Conservation (phyloP, 169 alveolate genomes). For the Cryptosporidium tyzzeri region DNA sequence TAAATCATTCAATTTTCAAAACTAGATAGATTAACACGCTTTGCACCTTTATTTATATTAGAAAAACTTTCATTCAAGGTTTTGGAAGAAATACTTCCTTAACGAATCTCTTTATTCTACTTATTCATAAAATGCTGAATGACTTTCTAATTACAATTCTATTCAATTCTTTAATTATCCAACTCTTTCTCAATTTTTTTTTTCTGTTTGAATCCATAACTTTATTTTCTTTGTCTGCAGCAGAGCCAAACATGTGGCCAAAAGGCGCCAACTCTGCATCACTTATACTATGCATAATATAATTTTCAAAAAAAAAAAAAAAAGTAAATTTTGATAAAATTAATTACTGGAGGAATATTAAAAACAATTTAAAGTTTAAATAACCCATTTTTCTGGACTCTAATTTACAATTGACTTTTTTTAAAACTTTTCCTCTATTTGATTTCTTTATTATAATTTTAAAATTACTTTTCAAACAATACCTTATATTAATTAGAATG, state of each 20-base stretch:
- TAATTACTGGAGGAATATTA: background rate
- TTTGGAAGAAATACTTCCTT: too few species aligned
- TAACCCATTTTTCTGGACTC: too few species aligned
- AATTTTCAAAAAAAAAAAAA: too few species aligned
- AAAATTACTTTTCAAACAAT: too few species aligned
- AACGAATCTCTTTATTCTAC: too few species aligned
- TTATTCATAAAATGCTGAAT: background rate
- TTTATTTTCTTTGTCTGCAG: background rate
- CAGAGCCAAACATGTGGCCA: slow-evolving; percentile 50
- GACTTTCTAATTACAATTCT: background rate
- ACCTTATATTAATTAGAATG: too few species aligned
- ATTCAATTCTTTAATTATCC: background rate
- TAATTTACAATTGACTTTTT: too few species aligned
- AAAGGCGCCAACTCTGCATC: slow-evolving; percentile 41
- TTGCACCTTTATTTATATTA: background rate
- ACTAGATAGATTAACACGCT: background rate
- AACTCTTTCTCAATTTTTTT: background rate
- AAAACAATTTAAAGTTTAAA: too few species aligned
- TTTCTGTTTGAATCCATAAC: background rate
- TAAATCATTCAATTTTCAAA: background rate
- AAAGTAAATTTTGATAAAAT: too few species aligned
- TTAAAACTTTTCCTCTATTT: background rate
- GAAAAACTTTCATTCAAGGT: background rate
- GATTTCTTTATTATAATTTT: too few species aligned
- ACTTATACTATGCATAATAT: background rate